Evolutionary conservation across 2,329 filamentous ascomycete genomes (phyloP).

Genomic region (Arthrobotrys sinensis): DNA sequence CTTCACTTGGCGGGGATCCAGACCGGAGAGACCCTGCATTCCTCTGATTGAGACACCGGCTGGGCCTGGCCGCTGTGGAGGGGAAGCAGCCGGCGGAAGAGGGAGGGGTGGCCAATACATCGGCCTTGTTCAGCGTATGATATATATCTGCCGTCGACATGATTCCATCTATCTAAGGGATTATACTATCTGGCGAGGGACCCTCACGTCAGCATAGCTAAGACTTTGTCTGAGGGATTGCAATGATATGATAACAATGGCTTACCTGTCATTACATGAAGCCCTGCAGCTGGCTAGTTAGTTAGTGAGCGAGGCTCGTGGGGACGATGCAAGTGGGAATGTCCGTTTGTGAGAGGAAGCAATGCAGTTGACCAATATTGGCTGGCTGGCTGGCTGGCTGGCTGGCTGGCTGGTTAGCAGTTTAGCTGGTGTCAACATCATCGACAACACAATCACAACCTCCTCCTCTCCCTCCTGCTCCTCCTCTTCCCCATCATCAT

Average conservation of each 20-base stretch:
- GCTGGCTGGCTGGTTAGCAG: background rate
- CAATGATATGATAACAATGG: no score
- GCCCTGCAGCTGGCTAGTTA: constrained; percentile 34
- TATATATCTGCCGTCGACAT: background rate
- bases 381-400: background rate
- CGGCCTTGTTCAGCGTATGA: constrained; percentile 1
- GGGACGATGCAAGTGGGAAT: background rate
- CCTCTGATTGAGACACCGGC: background rate
- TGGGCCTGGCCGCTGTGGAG: constrained; percentile 2
- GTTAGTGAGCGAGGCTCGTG: background rate
- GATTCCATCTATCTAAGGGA: no score
- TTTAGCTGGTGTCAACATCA: constrained; percentile 41
- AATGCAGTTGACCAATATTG: background rate
- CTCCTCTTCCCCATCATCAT: constrained; percentile 11
- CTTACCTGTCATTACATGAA: constrained; percentile 18
- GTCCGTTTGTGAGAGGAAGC: constrained; percentile 4
- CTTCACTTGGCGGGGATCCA: constrained; percentile 20
- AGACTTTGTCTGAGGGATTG: background rate
- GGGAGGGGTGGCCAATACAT: constrained; percentile 14
- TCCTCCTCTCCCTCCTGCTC: constrained; percentile 16
- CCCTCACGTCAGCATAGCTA: background rate
- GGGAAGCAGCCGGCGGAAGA: background rate
- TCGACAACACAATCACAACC: constrained; percentile 35
- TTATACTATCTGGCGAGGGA: no score
- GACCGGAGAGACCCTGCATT: constrained; percentile 29